Conservation (phyloP, 2,329 filamentous ascomycete species). For the Camillea tinctor region DNA sequence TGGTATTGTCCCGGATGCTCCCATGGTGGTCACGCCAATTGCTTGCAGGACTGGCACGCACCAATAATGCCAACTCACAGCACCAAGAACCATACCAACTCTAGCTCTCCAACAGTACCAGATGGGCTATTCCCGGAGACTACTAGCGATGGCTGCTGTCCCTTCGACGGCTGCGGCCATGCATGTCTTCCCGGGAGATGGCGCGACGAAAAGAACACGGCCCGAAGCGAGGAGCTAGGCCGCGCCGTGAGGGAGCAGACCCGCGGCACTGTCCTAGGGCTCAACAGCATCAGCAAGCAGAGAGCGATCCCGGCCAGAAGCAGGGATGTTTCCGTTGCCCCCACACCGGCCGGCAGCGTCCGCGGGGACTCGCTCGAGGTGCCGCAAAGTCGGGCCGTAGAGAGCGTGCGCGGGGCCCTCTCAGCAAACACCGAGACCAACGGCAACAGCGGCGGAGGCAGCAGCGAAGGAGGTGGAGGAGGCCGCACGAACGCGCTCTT, state of each 20-base stretch:
- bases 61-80: conserved; percentile 21
- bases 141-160: conserved; percentile 58
- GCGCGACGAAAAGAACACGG: conserved; percentile 46
- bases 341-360: conserved; percentile 30
- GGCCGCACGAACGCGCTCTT: conserved; percentile 37
- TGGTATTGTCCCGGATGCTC: conserved; percentile 63
- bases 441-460: conserved; percentile 10
- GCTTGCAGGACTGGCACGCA: conserved; percentile 59
- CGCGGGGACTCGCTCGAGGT: conserved; percentile 54
- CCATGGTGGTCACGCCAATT: conserved; percentile 62
- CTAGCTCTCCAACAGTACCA: conserved; percentile 9
- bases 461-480: conserved; percentile 18
- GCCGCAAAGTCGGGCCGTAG: conserved; percentile 59
- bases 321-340: conserved; percentile 12
- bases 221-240: conserved; percentile 51
- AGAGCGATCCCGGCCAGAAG: conserved; percentile 1
- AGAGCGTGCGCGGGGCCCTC: conserved; percentile 56
- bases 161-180: conserved; percentile 64
- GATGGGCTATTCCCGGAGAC: conserved; percentile 34
- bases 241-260: conserved; percentile 46
- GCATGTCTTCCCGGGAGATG: conserved; percentile 60
- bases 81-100: conserved; percentile 1
- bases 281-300: conserved; percentile 15
- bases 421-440: conserved; percentile 26
- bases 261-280: conserved; percentile 21